Conservation (phyloP, 768 basidiomycete genomes). For the Boletus barrowsii region DNA sequence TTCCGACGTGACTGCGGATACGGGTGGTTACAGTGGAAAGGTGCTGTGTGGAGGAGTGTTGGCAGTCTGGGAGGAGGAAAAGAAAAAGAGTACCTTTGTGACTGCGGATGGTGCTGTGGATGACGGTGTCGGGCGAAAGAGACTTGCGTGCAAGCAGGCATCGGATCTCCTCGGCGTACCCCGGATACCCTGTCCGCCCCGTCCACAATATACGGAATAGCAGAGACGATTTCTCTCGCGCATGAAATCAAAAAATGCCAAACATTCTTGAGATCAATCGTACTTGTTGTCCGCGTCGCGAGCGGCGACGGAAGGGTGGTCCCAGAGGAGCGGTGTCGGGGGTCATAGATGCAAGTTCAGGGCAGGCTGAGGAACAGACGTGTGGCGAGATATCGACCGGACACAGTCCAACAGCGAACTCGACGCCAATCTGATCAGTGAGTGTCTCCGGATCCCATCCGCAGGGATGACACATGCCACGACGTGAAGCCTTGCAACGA, state of each 20-base stretch:
- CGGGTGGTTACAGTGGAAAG: background rate
- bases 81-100: constrained; percentile 1
- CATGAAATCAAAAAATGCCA: background rate
- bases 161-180: constrained; percentile 7
- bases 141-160: background rate
- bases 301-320: constrained; percentile 10
- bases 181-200: constrained; percentile 13
- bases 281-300: background rate
- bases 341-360: constrained; percentile 24
- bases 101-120: background rate
- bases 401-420: constrained; percentile 14
- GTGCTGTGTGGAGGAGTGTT: background rate
- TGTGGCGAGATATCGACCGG: constrained; percentile 2
- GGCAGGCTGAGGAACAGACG: constrained; percentile 20
- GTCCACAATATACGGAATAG: background rate
- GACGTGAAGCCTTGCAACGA: background rate
- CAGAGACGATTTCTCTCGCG: background rate
- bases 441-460: constrained; percentile 23
- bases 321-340: constrained; percentile 8
- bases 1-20: constrained; percentile 71
- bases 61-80: background rate
- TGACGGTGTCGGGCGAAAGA: constrained; percentile 4
- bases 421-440: constrained; percentile 34
- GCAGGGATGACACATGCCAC: background rate
- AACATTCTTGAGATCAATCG: too few species aligned